A percentile compares a stretch with the other conserved stretches of the same genome.
These are phyloP conservation scores for Debaryomyces tyrocola DNA, from an alignment of 805 yeast species.

Conservation along the genomic window DNA sequence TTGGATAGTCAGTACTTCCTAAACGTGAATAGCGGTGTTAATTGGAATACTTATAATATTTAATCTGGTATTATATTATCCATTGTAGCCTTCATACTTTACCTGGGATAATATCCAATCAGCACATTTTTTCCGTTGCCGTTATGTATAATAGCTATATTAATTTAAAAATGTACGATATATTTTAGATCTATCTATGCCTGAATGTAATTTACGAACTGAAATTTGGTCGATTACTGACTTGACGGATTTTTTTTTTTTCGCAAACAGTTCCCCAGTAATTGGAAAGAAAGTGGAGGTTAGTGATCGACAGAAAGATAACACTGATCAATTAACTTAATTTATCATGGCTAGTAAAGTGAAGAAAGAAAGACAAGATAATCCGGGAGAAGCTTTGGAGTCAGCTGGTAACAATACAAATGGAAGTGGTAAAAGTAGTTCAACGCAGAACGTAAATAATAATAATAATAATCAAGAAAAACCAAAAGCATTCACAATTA, in stretches of 20 bases:
- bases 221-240: no score
- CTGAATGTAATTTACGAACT: no score
- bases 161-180: no score
- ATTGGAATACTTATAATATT: constrained; percentile 5
- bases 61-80: background rate
- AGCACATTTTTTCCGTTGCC: background rate
- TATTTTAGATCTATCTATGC: no score
- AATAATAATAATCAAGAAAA: constrained; percentile 18
- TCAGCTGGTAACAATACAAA: background rate
- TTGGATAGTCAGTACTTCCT: constrained; percentile 9
- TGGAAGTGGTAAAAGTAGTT: background rate
- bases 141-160: no score
- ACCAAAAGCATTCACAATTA: constrained; percentile 46
- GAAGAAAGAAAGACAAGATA: constrained; percentile 10
- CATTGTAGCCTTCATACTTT: background rate
- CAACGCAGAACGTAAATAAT: background rate
- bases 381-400: background rate
- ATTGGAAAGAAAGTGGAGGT: background rate
- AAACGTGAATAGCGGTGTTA: constrained; percentile 7
- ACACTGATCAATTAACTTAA: background rate
- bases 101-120: constrained; percentile 1
- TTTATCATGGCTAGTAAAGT: constrained; percentile 15
- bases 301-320: background rate
- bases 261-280: background rate
- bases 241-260: background rate